Percentiles rank a stretch among this genome's conserved stretches.
phyloP scores from a whole-genome alignment of 495 filamentous ascomycete species.

The Extremus antarcticus region DNA sequence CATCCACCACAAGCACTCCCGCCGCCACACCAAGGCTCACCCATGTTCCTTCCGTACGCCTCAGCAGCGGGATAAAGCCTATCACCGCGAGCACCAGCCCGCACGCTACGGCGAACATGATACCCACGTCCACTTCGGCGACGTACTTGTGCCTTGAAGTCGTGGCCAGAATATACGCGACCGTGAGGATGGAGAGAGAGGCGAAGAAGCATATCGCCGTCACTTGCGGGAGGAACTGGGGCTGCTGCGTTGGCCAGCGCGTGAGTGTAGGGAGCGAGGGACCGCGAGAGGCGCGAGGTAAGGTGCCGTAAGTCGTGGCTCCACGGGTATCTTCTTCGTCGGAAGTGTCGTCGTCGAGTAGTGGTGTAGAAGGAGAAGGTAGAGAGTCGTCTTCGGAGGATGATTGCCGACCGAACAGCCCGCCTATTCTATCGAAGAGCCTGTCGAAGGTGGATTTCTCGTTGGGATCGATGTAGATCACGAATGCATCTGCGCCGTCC shows the following conservation, averaged over 20 bases:
- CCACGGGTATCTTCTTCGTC: slow-evolving; percentile 4
- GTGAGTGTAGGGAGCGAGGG: neutral
- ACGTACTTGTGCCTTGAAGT: slow-evolving; percentile 44
- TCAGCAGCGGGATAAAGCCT: slow-evolving; percentile 40
- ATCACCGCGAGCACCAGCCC: slow-evolving; percentile 44
- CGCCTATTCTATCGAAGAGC: slow-evolving; percentile 12
- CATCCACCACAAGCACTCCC: slow-evolving; percentile 36
- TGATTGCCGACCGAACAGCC: slow-evolving; percentile 1
- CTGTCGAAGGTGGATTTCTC: slow-evolving; percentile 12
- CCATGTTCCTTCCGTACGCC: slow-evolving; percentile 34
- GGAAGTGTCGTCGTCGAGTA: slow-evolving; percentile 10
- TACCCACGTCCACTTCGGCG: slow-evolving; percentile 49
- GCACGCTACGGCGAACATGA: slow-evolving; percentile 45
- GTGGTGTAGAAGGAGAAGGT: neutral
- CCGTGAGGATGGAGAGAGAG: slow-evolving; percentile 36
- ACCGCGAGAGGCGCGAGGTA: neutral
- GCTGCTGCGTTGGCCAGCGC: neutral
- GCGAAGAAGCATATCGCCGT: slow-evolving; percentile 12
- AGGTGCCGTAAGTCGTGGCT: slow-evolving; percentile 7
- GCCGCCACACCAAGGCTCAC: slow-evolving; percentile 35
- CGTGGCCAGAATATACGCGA: slow-evolving; percentile 42
- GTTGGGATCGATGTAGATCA: slow-evolving; percentile 31
- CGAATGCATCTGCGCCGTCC: slow-evolving; percentile 21
- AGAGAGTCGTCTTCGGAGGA: neutral
- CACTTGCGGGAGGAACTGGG: neutral